Base-by-base conservation (phyloP, 176 grass and related monocot species). In the Pontederia paniculata region DNA sequence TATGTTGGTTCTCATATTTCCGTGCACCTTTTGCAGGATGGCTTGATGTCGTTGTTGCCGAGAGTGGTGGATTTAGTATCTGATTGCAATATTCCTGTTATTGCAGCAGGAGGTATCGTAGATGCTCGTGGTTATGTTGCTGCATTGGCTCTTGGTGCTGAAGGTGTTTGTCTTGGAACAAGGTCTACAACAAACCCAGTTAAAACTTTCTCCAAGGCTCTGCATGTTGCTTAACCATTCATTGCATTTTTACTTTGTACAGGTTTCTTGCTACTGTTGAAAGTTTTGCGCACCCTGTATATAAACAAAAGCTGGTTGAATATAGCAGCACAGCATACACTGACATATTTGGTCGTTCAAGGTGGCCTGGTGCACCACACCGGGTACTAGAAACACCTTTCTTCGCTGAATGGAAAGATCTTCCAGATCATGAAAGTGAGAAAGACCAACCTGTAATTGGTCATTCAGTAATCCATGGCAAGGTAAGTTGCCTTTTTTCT, bases 61-160 rank as follows among this genome's bases (percentile, higher is more conserved):
- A 77, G 83, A 76, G 71, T 90, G 41, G 83, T 72, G 63, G 86
- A 88, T 81, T 67, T 97, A 48, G 72, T 88, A 61, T 87, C 65
- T 5, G 82, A 87, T 58, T 74, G 55, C 45, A 22, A 63, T 23
- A 84, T 79, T 68, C 55, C 15, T 42, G 77, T 90, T 60, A 82
- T 90, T 10, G 80, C 80, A 9, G 86, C 83, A 42, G 93, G 93
- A 22, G 86, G 83, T 31, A 90, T 97, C 17, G 93, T 84, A 63
- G 86, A 97, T 67, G 93, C 76, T 17, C 77, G 83, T 79, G 93
- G 86, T 46, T 97, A 90, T 74, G 80, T 70, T 63, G 86, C 86
- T 1, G 79, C 93, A 66, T 57, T 98, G 25, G 60, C 80, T 57
- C 80, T 97, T 53, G 93, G 93, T 63, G 93, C 93, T 56, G 65